These are phyloP conservation scores for Rosa rugosa DNA, from an alignment of 306 rosid genomes.

Conservation along the genomic window DNA sequence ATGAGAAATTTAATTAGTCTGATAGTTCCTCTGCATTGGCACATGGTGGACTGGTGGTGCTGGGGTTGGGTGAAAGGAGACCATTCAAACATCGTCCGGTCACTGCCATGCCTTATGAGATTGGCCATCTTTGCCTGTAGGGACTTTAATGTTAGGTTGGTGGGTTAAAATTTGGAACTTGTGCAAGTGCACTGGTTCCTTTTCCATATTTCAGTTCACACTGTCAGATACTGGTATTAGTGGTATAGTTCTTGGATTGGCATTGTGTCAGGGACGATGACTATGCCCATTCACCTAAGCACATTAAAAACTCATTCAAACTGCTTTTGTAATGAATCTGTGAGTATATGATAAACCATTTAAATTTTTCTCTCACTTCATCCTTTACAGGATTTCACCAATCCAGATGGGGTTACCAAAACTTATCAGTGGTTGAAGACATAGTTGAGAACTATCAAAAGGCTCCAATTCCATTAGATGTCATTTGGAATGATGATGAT, in stretches of 20 bases:
- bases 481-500: no score
- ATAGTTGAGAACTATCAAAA: no score
- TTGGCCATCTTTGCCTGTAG: not conserved
- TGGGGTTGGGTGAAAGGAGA: not conserved
- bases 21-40: not conserved
- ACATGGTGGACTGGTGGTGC: not conserved
- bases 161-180: not conserved
- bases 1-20: not conserved
- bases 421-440: no score
- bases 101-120: not conserved
- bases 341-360: not conserved
- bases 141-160: not conserved
- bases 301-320: not conserved
- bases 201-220: not conserved
- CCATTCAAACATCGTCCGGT: not conserved
- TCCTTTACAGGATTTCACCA: not conserved
- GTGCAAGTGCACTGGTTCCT: not conserved
- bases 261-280: not conserved
- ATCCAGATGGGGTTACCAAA: no score
- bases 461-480: no score
- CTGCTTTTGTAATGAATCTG: not conserved
- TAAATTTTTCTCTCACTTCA: not conserved
- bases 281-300: not conserved
- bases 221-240: not conserved
- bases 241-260: not conserved